These are phyloP conservation scores for Colletotrichum tabaci DNA, from an alignment of 2,329 filamentous ascomycete genomes.

Conservation along the genomic window DNA sequence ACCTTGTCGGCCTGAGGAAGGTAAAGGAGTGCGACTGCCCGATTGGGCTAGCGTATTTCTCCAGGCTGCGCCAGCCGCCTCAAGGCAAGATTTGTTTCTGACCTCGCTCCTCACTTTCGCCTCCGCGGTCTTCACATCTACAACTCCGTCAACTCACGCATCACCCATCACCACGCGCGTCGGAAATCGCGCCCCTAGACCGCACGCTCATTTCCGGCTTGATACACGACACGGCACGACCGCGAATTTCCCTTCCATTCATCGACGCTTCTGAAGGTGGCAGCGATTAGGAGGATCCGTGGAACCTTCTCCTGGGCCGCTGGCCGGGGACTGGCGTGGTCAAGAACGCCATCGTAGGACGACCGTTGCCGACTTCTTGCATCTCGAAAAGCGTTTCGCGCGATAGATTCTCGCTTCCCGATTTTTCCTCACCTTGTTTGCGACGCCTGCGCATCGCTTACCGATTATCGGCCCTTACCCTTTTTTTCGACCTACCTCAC, in stretches of 20 bases:
- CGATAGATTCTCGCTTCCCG: constrained; percentile 45
- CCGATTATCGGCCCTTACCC: constrained; percentile 28
- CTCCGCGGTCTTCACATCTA: constrained; percentile 55
- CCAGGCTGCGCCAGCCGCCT: constrained; percentile 53
- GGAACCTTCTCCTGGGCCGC: constrained; percentile 64
- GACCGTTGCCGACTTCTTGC: constrained; percentile 50
- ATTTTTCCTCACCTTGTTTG: constrained; percentile 46
- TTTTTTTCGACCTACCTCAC: constrained; percentile 7
- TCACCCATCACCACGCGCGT: constrained; percentile 67
- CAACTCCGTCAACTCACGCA: constrained; percentile 45
- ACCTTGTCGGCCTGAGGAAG: constrained; percentile 41
- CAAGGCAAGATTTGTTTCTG: constrained; percentile 62
- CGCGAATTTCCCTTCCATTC: constrained; percentile 54
- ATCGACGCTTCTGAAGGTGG: constrained; percentile 51
- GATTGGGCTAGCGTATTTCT: constrained; percentile 52
- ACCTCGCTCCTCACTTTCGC: constrained; percentile 56
- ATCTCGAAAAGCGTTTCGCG: constrained; percentile 50
- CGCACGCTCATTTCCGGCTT: constrained; percentile 52
- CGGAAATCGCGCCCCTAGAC: constrained; percentile 61
- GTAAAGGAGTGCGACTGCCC: constrained; percentile 46
- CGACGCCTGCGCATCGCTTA: constrained; percentile 44
- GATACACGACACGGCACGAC: constrained; percentile 51
- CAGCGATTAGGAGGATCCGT: constrained; percentile 62
- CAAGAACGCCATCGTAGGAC: constrained; percentile 59
- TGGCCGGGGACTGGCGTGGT: constrained; percentile 61